Conservation (phyloP, 768 basidiomycete species). For the Cytidiella melzeri region DNA sequence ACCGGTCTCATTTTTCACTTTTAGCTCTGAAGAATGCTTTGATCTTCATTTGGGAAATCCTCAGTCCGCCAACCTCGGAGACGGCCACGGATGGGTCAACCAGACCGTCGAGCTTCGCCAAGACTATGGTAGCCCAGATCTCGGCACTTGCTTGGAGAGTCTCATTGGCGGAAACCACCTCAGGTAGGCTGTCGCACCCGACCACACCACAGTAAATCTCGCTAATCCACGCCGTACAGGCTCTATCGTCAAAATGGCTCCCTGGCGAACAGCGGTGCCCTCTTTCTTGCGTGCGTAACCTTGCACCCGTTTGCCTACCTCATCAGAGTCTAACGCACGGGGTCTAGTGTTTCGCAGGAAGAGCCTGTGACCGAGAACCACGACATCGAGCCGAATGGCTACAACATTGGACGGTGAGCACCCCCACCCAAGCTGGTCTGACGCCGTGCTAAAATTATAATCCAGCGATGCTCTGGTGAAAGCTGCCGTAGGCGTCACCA, state of each 20-base stretch:
- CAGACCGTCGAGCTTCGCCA: constrained; percentile 40
- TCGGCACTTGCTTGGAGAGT: constrained; percentile 38
- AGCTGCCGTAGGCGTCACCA: constrained; percentile 32
- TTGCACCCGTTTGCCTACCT: not conserved
- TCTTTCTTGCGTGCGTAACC: constrained; percentile 29
- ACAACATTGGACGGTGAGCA: constrained; percentile 28
- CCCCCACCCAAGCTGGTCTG: too few relatives aligned
- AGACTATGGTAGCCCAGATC: constrained; percentile 30
- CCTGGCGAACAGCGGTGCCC: constrained; percentile 24
- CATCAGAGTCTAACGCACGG: not conserved
- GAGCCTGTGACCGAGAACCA: constrained; percentile 18
- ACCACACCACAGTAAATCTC: too few relatives aligned
- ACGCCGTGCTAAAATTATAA: too few relatives aligned
- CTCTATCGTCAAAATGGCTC: constrained; percentile 27
- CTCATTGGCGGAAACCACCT: constrained; percentile 43
- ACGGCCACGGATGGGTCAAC: constrained; percentile 38
- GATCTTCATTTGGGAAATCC: constrained; percentile 29
- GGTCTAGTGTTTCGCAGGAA: constrained; percentile 23
- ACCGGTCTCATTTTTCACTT: too few relatives aligned
- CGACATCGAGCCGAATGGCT: constrained; percentile 24
- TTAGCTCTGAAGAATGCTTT: constrained; percentile 32
- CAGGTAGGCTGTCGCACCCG: too few relatives aligned
- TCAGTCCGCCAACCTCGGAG: constrained; percentile 42
- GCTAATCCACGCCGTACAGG: constrained; percentile 12
- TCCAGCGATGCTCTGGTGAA: constrained; percentile 34